Percentiles rank a stretch among this genome's conserved stretches.
These are phyloP conservation scores for Coniella vitis DNA, from an alignment of 2,329 filamentous ascomycete genomes.

Conservation along the genomic window DNA sequence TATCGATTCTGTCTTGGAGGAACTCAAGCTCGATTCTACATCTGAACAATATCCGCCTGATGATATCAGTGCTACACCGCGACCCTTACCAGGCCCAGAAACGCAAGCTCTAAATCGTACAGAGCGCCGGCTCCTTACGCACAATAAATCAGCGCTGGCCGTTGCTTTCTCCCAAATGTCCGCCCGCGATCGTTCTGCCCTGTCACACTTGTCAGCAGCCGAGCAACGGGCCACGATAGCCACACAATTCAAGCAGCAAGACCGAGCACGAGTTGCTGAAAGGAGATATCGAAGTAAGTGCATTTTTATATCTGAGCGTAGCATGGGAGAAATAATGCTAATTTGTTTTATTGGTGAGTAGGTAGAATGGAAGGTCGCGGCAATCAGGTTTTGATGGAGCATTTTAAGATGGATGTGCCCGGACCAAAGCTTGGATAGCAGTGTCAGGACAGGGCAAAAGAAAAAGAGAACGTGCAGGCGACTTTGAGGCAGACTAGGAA, in stretches of 20 bases:
- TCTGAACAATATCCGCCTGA: background rate
- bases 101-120: background rate
- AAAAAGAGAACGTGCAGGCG: background rate
- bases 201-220: constrained; percentile 24
- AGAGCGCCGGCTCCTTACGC: constrained; percentile 5
- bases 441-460: no score
- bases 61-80: background rate
- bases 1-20: background rate
- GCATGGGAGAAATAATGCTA: background rate
- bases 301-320: constrained; percentile 2
- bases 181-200: constrained; percentile 20
- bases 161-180: constrained; percentile 17
- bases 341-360: background rate
- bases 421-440: constrained; percentile 8
- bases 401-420: constrained; percentile 20
- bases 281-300: constrained; percentile 17
- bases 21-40: background rate
- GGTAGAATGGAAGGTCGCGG: constrained; percentile 13
- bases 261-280: constrained; percentile 19
- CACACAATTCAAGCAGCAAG: constrained; percentile 23
- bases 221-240: constrained; percentile 24
- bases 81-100: background rate
- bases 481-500: no score
- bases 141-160: background rate
- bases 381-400: constrained; percentile 20